These are phyloP conservation scores for Aspergillus sp. DNA, from an alignment of 2,329 filamentous ascomycete genomes.

Conservation along the genomic window DNA sequence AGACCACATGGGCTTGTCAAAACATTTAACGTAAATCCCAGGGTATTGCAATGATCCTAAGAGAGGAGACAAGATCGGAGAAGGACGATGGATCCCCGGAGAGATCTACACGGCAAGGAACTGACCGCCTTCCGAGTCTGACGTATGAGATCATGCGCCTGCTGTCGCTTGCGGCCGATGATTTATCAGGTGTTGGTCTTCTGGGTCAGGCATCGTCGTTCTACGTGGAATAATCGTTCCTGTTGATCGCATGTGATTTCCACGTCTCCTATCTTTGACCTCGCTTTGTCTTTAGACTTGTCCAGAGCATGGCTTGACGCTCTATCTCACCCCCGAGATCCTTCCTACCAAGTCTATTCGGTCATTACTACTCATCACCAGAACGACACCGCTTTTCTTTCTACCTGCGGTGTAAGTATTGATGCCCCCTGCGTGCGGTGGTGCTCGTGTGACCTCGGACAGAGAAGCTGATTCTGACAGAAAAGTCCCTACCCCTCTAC, in stretches of 20 bases:
- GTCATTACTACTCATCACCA: background rate
- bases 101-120: background rate
- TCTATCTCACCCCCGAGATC: too few species aligned
- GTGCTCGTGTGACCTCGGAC: background rate
- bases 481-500: background rate
- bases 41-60: too few species aligned
- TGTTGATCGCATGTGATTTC: background rate
- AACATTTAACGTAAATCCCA: too few species aligned
- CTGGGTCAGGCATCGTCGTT: constrained; percentile 1
- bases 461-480: background rate
- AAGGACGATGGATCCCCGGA: background rate
- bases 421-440: too few species aligned
- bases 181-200: background rate
- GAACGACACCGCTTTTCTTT: background rate
- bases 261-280: background rate
- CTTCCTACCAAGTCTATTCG: background rate
- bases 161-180: background rate
- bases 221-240: background rate
- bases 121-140: background rate
- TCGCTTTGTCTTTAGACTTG: constrained; percentile 1
- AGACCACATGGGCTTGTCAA: background rate
- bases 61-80: too few species aligned
- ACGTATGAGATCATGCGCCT: background rate
- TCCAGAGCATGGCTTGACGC: too few species aligned
- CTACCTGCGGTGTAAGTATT: background rate